phyloP scores from a whole-genome alignment of 1,284 basidiomycete species.

The Ganoderma boninense region DNA sequence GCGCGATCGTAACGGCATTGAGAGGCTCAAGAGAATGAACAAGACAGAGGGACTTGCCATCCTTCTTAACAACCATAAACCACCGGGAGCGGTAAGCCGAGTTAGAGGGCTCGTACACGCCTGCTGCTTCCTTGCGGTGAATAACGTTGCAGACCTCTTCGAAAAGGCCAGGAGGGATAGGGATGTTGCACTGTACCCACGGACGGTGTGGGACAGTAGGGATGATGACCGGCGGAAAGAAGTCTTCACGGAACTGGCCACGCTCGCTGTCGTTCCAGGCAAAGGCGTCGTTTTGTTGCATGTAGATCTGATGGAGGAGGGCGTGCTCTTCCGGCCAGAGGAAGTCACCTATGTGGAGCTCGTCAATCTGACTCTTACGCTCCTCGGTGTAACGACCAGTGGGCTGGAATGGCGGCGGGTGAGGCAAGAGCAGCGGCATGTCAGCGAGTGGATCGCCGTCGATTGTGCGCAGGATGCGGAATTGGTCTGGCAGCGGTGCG shows the following conservation, averaged over 20 bases:
- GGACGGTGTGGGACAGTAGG: slow-evolving; percentile 45
- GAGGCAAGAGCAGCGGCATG: slow-evolving; percentile 37
- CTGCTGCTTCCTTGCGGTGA: slow-evolving; percentile 42
- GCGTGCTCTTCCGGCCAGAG: slow-evolving; percentile 41
- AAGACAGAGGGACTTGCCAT: slow-evolving; percentile 43
- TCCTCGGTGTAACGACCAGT: slow-evolving; percentile 45
- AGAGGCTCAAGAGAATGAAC: slow-evolving; percentile 45
- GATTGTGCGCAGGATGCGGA: slow-evolving; percentile 43
- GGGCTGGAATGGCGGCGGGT: slow-evolving; percentile 41
- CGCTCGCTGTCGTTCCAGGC: slow-evolving; percentile 45
- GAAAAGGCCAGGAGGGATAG: slow-evolving; percentile 47
- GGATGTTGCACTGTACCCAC: slow-evolving; percentile 48
- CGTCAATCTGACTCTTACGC: slow-evolving; percentile 32
- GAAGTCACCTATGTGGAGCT: slow-evolving; percentile 42
- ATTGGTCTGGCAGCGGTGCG: slow-evolving; percentile 40
- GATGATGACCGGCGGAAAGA: slow-evolving; percentile 45
- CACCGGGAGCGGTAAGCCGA: slow-evolving; percentile 48
- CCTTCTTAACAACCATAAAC: slow-evolving; percentile 52
- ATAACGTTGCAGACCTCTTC: slow-evolving; percentile 44
- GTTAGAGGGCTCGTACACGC: slow-evolving; percentile 48
- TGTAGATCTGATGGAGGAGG: slow-evolving; percentile 44
- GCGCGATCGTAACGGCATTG: slow-evolving; percentile 44
- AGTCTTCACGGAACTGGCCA: slow-evolving; percentile 45
- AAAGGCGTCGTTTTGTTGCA: slow-evolving; percentile 42
- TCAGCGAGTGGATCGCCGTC: slow-evolving; percentile 43